Percentiles rank a stretch among this genome's conserved stretches.
Evolutionary conservation across 2,329 filamentous ascomycete genomes (phyloP).

Genomic region (Epichloe scottii): DNA sequence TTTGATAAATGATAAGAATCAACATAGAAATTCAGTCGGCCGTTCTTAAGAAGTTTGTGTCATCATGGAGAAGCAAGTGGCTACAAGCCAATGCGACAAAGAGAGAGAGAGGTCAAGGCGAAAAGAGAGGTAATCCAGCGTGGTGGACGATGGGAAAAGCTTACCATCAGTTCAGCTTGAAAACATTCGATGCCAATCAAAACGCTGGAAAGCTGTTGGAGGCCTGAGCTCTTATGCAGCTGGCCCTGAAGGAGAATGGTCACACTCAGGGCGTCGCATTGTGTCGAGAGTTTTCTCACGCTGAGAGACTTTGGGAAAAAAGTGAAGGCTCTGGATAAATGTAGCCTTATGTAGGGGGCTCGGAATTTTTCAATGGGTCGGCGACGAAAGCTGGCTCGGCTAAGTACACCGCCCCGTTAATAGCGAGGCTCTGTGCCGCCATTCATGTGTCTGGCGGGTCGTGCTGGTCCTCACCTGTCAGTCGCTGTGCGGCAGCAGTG

Average conservation of each 20-base stretch:
- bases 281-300: background rate
- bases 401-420: slow-evolving; percentile 11
- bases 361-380: slow-evolving; percentile 1
- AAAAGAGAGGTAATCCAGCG: background rate
- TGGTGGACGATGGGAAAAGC: slow-evolving; percentile 3
- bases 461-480: slow-evolving; percentile 5
- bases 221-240: no score
- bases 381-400: background rate
- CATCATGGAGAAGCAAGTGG: slow-evolving; percentile 32
- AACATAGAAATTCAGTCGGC: slow-evolving; percentile 51
- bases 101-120: slow-evolving; percentile 3
- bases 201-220: no score
- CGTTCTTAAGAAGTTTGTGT: slow-evolving; percentile 49
- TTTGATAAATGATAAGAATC: slow-evolving; percentile 44
- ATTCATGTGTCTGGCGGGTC: slow-evolving; percentile 16
- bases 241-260: background rate
- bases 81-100: slow-evolving; percentile 5
- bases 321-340: background rate
- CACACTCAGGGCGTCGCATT: background rate
- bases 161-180: slow-evolving; percentile 1
- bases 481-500: background rate
- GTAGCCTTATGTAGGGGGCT: no score
- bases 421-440: slow-evolving; percentile 11
- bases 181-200: background rate
- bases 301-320: background rate